Conservation (phyloP, 148 eudicot genomes). For the Euryodendron excelsum region DNA sequence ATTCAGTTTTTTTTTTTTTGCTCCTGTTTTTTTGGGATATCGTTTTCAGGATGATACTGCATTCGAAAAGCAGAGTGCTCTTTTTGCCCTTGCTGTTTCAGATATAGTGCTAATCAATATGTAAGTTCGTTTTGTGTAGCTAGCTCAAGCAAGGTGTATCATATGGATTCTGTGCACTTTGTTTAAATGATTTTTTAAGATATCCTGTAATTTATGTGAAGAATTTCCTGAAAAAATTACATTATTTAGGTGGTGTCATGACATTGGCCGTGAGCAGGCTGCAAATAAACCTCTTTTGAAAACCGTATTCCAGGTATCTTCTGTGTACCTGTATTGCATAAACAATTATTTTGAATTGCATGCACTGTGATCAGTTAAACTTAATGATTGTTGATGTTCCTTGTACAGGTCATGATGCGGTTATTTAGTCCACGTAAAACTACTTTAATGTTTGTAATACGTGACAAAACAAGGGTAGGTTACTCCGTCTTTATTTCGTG, state of each 20-base stretch:
- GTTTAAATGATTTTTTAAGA: background rate
- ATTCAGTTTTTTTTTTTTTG: background rate
- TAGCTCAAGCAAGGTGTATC: constrained; percentile 2
- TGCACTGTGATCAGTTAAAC: constrained; percentile 18
- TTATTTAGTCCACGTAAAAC: constrained; percentile 99
- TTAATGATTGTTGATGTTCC: constrained; percentile 5
- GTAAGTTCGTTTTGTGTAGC: constrained; percentile 47
- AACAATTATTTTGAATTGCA: constrained; percentile 13
- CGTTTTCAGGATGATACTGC: constrained; percentile 98
- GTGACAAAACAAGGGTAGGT: constrained; percentile 96
- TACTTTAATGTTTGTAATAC: constrained; percentile 95
- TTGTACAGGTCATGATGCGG: constrained; percentile 93
- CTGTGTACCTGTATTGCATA: background rate
- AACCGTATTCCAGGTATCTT: constrained; percentile 94
- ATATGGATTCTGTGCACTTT: constrained; percentile 3
- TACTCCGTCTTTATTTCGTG: constrained; percentile 9
- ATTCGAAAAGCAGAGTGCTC: constrained; percentile 97
- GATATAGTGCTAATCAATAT: constrained; percentile 98
- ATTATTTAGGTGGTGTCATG: constrained; percentile 96
- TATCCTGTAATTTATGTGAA: constrained; percentile 10
- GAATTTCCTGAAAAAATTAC: constrained; percentile 13
- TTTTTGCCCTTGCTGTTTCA: constrained; percentile 99
- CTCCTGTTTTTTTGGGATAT: too few relatives aligned
- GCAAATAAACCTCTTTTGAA: constrained; percentile 96
- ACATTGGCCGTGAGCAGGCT: constrained; percentile 99